Percentiles rank a stretch among this genome's conserved stretches.
Conservation (phyloP, 1,284 basidiomycete species). For the Sanghuangporus baumii region DNA sequence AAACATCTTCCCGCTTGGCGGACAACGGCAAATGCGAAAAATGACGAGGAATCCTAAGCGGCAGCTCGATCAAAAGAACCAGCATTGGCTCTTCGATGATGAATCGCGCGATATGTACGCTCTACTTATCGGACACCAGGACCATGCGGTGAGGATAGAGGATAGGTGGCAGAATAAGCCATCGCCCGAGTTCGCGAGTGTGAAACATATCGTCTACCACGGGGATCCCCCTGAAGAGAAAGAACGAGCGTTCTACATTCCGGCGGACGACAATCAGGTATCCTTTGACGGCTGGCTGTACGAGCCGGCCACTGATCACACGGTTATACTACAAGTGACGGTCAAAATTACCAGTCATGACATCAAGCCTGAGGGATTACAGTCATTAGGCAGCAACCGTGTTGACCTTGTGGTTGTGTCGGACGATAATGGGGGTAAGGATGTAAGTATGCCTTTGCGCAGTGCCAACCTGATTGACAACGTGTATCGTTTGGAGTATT, state of each 20-base stretch:
- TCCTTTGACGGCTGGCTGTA: background rate
- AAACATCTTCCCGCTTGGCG: background rate
- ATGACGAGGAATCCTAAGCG: background rate
- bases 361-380: background rate
- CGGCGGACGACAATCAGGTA: background rate
- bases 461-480: background rate
- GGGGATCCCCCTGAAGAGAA: background rate
- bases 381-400: background rate
- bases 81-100: background rate
- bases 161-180: background rate
- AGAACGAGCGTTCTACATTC: background rate
- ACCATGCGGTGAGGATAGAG: background rate
- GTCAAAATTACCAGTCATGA: background rate
- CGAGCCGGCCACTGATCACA: background rate
- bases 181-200: background rate
- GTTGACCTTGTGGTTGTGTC: background rate
- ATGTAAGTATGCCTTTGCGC: background rate
- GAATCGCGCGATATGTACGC: background rate
- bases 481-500: constrained; percentile 1
- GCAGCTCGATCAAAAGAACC: background rate
- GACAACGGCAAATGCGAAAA: background rate
- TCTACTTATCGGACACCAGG: background rate
- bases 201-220: background rate
- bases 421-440: background rate
- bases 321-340: background rate